Percentiles rank a stretch among this genome's conserved stretches.
These are phyloP conservation scores for Candida hungchunana DNA, from an alignment of 805 yeast genomes.

Conservation along the genomic window DNA sequence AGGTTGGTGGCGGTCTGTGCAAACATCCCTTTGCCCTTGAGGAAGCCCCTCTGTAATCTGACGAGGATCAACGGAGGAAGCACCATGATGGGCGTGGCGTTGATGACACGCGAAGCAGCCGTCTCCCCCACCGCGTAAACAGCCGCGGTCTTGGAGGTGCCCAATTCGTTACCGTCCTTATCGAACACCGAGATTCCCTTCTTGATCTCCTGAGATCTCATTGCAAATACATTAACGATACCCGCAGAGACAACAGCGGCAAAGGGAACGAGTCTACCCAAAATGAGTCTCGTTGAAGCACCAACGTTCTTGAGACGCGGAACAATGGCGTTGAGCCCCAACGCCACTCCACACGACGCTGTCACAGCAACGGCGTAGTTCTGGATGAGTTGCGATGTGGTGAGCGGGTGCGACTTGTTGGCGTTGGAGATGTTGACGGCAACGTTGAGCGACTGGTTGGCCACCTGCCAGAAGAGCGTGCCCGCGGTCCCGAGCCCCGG, in stretches of 20 bases:
- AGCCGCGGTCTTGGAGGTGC: slow-evolving; percentile 83
- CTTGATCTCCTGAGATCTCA: slow-evolving; percentile 92
- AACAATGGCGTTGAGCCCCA: slow-evolving; percentile 88
- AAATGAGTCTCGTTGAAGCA: slow-evolving; percentile 64
- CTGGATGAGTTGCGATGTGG: slow-evolving; percentile 69
- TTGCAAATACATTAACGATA: slow-evolving; percentile 88
- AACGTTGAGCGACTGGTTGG: slow-evolving; percentile 94
- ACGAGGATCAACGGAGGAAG: slow-evolving; percentile 86
- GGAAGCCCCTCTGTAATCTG: slow-evolving; percentile 63
- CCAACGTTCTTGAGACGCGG: slow-evolving; percentile 71
- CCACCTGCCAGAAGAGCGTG: slow-evolving; percentile 95
- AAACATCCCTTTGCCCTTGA: slow-evolving; percentile 63
- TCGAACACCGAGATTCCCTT: slow-evolving; percentile 77
- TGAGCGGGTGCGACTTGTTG: slow-evolving; percentile 88
- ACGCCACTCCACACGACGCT: slow-evolving; percentile 93
- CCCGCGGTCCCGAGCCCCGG: slow-evolving; percentile 90
- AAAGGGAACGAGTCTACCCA: slow-evolving; percentile 91
- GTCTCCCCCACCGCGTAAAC: slow-evolving; percentile 94
- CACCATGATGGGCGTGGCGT: slow-evolving; percentile 97
- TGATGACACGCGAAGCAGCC: slow-evolving; percentile 89
- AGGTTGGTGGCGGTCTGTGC: slow-evolving; percentile 71
- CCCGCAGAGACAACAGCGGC: slow-evolving; percentile 99
- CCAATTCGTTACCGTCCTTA: slow-evolving; percentile 60
- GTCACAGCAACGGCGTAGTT: slow-evolving; percentile 86
- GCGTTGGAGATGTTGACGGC: slow-evolving; percentile 96